Conservation (phyloP, 2,329 filamentous ascomycete species). For the Cordyceps farinosa region DNA sequence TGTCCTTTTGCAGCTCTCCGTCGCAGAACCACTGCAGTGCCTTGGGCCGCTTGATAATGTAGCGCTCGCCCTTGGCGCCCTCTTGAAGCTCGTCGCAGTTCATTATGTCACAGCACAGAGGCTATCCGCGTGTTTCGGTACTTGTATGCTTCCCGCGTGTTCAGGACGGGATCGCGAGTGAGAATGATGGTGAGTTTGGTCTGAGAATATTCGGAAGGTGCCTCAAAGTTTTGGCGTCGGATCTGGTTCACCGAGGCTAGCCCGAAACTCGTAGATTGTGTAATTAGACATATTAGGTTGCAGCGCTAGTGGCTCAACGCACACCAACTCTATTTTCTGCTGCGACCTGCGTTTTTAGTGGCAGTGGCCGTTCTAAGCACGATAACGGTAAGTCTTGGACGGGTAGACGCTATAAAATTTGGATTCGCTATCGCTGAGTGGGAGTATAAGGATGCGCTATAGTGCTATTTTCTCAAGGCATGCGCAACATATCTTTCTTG, state of each 20-base stretch:
- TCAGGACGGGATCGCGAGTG: no score
- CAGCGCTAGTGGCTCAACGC: not conserved
- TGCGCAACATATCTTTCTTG: no score
- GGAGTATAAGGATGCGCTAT: no score
- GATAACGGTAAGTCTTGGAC: no score
- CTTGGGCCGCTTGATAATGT: constrained; percentile 35
- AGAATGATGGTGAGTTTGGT: not conserved
- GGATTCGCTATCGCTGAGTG: not conserved
- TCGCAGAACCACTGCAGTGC: constrained; percentile 46
- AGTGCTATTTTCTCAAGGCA: no score
- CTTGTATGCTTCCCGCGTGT: not conserved
- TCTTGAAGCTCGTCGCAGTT: constrained; percentile 38
- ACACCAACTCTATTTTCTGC: constrained; percentile 2
- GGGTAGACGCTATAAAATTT: not conserved
- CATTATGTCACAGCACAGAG: constrained; percentile 24
- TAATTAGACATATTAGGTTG: not conserved
- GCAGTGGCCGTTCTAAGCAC: no score
- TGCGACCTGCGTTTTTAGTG: not conserved
- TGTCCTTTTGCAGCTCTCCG: constrained; percentile 38
- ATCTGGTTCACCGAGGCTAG: not conserved
- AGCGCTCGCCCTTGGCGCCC: constrained; percentile 29
- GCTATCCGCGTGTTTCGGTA: not conserved
- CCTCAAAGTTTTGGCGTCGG: not conserved
- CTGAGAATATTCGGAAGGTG: not conserved
- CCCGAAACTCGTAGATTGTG: not conserved